phyloP scores from a whole-genome alignment of 2,329 filamentous ascomycete species.

The Claviceps humidiphila region DNA sequence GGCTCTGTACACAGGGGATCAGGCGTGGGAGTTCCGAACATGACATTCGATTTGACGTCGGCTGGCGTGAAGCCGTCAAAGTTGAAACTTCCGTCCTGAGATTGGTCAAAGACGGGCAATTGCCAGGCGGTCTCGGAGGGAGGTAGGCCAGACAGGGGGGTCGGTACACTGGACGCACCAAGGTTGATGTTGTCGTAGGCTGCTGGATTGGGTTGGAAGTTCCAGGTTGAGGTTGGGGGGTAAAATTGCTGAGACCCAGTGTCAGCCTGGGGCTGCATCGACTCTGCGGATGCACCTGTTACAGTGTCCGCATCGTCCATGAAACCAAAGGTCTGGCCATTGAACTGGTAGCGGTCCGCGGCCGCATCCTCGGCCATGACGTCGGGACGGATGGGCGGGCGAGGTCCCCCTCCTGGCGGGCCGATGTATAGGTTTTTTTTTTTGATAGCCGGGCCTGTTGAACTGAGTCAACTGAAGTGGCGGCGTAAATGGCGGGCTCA shows the following conservation, averaged over 20 bases:
- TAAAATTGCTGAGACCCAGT: constrained; percentile 23
- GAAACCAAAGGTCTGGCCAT: constrained; percentile 27
- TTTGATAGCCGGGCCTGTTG: not conserved
- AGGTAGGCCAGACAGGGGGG: constrained; percentile 19
- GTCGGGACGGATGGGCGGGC: constrained; percentile 8
- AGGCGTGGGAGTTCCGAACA: constrained; percentile 12
- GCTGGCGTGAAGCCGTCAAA: constrained; percentile 19
- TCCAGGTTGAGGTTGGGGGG: constrained; percentile 25
- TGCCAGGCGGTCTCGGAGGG: constrained; percentile 22
- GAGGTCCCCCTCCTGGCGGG: constrained; percentile 1
- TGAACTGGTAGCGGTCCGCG: constrained; percentile 29
- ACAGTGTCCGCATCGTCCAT: constrained; percentile 20
- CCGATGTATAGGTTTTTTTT: not conserved
- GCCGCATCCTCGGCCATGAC: constrained; percentile 28
- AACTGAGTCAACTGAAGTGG: not conserved
- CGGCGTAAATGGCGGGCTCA: not conserved
- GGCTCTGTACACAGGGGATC: constrained; percentile 2
- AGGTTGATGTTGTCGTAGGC: constrained; percentile 33
- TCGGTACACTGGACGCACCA: constrained; percentile 20
- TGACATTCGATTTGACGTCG: constrained; percentile 22
- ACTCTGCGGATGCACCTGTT: constrained; percentile 19
- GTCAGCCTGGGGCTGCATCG: constrained; percentile 16
- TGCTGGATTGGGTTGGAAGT: constrained; percentile 31
- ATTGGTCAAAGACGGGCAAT: constrained; percentile 21
- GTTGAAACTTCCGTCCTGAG: constrained; percentile 17